phyloP scores from a whole-genome alignment of 345 rosid species.

The Brassica rapa region DNA sequence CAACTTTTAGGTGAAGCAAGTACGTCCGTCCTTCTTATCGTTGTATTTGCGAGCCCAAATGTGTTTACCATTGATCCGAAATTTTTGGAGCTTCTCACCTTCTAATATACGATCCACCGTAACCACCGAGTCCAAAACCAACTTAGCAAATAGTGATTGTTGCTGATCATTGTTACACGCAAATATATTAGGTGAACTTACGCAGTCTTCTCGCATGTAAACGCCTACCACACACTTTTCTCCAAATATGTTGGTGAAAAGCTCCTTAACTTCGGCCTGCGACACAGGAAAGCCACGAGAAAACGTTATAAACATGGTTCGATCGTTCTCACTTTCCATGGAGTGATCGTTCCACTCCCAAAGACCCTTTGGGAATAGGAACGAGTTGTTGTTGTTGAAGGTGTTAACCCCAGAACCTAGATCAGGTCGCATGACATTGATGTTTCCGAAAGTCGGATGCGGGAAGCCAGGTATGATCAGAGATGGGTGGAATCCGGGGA shows the following conservation, averaged over 20 bases:
- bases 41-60: slow-evolving; percentile 47
- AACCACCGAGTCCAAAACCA: slow-evolving; percentile 31
- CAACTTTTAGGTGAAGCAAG: neutral
- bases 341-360: slow-evolving; percentile 48
- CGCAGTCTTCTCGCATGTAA: slow-evolving; percentile 14
- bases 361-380: neutral
- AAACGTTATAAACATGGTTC: slow-evolving; percentile 53
- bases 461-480: slow-evolving; percentile 49
- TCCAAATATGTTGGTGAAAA: slow-evolving; percentile 36
- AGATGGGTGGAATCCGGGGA: neutral
- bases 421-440: slow-evolving; percentile 28
- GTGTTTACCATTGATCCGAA: slow-evolving; percentile 37
- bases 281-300: slow-evolving; percentile 55
- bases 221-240: slow-evolving; percentile 29
- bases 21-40: neutral
- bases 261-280: slow-evolving; percentile 32
- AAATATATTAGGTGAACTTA: neutral
- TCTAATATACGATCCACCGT: slow-evolving; percentile 27
- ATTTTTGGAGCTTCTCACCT: slow-evolving; percentile 11
- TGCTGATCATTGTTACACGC: neutral
- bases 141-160: slow-evolving; percentile 26
- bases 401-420: neutral
- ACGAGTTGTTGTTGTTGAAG: neutral
- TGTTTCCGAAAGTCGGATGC: slow-evolving; percentile 45
- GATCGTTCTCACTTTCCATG: slow-evolving; percentile 36